Evolutionary conservation across 2,329 filamentous ascomycete species (phyloP).

Genomic region (Aspergillus pseudoglaucus): DNA sequence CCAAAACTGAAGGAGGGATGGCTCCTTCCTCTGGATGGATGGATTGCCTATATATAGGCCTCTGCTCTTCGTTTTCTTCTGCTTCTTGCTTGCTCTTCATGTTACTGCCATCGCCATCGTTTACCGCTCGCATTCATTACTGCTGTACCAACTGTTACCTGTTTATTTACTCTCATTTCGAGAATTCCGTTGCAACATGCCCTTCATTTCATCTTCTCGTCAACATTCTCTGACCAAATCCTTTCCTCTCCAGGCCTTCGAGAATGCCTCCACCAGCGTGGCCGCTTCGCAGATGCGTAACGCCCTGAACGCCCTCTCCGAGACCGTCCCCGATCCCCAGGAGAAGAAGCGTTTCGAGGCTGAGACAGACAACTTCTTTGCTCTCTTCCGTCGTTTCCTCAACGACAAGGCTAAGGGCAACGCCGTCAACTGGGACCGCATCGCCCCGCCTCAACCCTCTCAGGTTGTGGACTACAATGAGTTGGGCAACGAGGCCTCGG

Average conservation of each 20-base stretch:
- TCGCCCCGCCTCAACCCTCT: constrained; percentile 82
- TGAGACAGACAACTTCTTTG: constrained; percentile 99
- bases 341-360: constrained; percentile 85
- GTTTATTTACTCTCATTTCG: neutral
- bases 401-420: constrained; percentile 99
- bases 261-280: constrained; percentile 97
- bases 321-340: constrained; percentile 74
- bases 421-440: constrained; percentile 91
- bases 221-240: neutral
- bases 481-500: constrained; percentile 80
- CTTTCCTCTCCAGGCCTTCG: constrained; percentile 66
- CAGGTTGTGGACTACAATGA: constrained; percentile 95
- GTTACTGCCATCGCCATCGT: neutral
- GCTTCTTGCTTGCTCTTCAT: neutral
- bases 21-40: neutral
- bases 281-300: constrained; percentile 99
- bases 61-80: neutral
- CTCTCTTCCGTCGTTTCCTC: constrained; percentile 93
- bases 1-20: neutral
- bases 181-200: neutral
- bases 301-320: constrained; percentile 82
- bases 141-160: too few relatives aligned
- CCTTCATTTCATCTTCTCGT: neutral
- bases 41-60: neutral
- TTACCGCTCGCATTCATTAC: neutral